Conservation (phyloP, 2,329 filamentous ascomycete genomes). For the Elsinoe batatas region DNA sequence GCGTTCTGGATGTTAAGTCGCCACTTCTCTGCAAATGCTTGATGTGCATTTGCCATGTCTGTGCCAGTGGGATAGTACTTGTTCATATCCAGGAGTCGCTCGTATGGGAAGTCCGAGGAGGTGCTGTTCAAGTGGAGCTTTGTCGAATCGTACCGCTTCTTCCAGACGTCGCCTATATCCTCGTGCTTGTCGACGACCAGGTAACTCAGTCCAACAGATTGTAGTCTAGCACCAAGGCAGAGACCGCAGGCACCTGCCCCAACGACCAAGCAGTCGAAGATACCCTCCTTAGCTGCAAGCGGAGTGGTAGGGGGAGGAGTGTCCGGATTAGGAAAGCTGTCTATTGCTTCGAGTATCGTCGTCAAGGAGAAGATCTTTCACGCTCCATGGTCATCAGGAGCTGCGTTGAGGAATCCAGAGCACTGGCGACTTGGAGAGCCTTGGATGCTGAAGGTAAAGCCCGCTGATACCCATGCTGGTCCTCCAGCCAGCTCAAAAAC, state of each 20-base stretch:
- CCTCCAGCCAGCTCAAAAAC: slow-evolving; percentile 20
- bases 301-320: slow-evolving; percentile 16
- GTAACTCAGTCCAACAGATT: slow-evolving; percentile 29
- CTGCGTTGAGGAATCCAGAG: slow-evolving; percentile 27
- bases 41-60: slow-evolving; percentile 17
- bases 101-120: slow-evolving; percentile 31
- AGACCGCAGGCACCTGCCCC: slow-evolving; percentile 34
- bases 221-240: slow-evolving; percentile 30
- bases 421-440: slow-evolving; percentile 20
- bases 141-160: slow-evolving; percentile 33
- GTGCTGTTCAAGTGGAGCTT: slow-evolving; percentile 32
- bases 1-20: slow-evolving; percentile 33
- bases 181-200: slow-evolving; percentile 31
- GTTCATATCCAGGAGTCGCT: slow-evolving; percentile 13
- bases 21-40: slow-evolving; percentile 18
- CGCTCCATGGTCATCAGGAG: slow-evolving; percentile 23
- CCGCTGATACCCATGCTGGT: slow-evolving; percentile 21
- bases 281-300: slow-evolving; percentile 16
- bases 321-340: slow-evolving; percentile 25
- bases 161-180: slow-evolving; percentile 33
- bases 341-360: slow-evolving; percentile 29
- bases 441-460: slow-evolving; percentile 24
- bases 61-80: slow-evolving; percentile 19
- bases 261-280: slow-evolving; percentile 27
- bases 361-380: slow-evolving; percentile 34